Percentiles rank a stretch among this genome's conserved stretches.
phyloP scores from a whole-genome alignment of 805 yeast species.

The Candida nemodendra region DNA sequence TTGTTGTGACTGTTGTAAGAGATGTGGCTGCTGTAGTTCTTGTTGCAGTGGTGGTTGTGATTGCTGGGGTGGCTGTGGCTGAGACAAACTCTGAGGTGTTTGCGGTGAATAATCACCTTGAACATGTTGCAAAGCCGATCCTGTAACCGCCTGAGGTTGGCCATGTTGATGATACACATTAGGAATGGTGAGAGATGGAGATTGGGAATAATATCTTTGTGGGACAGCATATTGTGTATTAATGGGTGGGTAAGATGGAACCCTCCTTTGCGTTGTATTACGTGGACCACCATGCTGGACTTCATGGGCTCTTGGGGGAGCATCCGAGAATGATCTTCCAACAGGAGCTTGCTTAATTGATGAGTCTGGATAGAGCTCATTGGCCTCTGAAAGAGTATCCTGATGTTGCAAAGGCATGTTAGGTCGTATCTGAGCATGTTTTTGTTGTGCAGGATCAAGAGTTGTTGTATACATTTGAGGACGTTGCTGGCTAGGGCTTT shows the following conservation, averaged over 20 bases:
- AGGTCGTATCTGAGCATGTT: constrained; percentile 1
- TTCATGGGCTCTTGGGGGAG: neutral
- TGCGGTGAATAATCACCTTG: constrained; percentile 1
- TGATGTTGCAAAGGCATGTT: neutral
- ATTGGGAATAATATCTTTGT: constrained; percentile 15
- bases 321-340: neutral
- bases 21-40: constrained; percentile 3
- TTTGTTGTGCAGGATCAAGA: neutral
- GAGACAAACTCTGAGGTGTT: neutral
- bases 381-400: neutral
- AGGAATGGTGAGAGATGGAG: constrained; percentile 3
- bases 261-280: constrained; percentile 7
- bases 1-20: constrained; percentile 6
- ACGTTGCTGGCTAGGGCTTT: no score
- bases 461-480: no score
- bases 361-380: neutral
- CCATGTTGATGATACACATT: neutral
- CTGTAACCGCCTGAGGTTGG: neutral
- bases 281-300: neutral
- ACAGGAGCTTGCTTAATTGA: neutral
- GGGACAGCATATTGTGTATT: constrained; percentile 26
- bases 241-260: constrained; percentile 24
- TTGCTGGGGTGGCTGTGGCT: constrained; percentile 2
- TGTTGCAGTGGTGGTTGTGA: neutral
- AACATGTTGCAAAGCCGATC: neutral